Conservation (phyloP, 371 early-diverging fungal genomes). For the Syncephalastrum sp. region DNA sequence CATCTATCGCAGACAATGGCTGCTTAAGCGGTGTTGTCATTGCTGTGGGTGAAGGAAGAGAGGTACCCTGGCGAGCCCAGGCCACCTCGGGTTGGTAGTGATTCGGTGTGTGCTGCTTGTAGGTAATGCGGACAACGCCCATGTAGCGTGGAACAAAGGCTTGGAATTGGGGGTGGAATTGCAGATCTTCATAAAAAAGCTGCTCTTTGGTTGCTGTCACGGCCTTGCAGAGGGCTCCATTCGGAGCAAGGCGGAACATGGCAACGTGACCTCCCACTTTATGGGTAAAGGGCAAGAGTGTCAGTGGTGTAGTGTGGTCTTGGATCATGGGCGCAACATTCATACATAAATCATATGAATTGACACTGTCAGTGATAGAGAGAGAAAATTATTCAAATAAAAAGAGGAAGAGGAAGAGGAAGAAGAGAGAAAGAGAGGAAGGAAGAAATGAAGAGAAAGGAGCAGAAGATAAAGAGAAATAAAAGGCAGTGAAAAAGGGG, state of each 20-base stretch:
- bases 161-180: conserved; percentile 24
- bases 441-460: conserved; percentile 7
- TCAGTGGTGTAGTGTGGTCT: conserved; percentile 19
- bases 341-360: conserved; percentile 1
- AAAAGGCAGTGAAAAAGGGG: conserved; percentile 1
- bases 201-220: conserved; percentile 28
- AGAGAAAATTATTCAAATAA: not conserved
- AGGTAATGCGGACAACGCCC: conserved; percentile 26
- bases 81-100: conserved; percentile 8
- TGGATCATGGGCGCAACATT: conserved; percentile 5
- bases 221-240: conserved; percentile 38
- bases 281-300: conserved; percentile 34
- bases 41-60: too few species aligned
- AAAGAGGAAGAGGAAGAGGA: conserved; percentile 3
- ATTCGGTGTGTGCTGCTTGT: conserved; percentile 4
- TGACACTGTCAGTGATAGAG: not conserved
- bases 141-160: conserved; percentile 37
- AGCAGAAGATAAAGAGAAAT: not conserved
- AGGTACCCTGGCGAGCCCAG: conserved; percentile 2
- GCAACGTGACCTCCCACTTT: conserved; percentile 47
- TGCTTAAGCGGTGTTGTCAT: too few species aligned
- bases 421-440: conserved; percentile 5
- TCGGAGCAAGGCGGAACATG: conserved; percentile 35
- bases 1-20: too few species aligned
- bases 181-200: conserved; percentile 28